Base-by-base conservation (phyloP, 108 stramenopile species). In the Cyclotella cryptica region DNA sequence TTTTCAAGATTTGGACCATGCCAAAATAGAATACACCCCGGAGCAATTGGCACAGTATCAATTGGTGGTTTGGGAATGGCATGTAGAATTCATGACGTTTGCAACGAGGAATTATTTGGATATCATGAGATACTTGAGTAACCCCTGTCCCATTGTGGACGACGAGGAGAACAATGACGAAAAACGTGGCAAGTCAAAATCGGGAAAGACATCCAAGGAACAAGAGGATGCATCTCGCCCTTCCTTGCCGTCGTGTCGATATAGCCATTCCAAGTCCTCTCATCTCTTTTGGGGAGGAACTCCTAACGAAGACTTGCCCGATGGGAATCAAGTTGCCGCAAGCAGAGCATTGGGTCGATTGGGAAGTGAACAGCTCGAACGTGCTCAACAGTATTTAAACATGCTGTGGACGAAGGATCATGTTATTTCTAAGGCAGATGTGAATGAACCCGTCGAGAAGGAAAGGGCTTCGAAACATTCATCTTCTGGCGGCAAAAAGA, bases 1-100 rank as follows among this genome's bases (percentile, higher is more conserved):
- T 24, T 84, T 72, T 72, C 84, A 84, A 62, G 84, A 84, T 77
- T 61, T 84, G 4, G 65, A 80, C 24, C 79, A 81, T 60, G 84
- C 84, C 22, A 63, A 77, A 11, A 59, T 84, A 24, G 66, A 49
- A 58, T 66, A 77, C 53, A 54, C 69, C 7, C 54, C 45, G 29
- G 65, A 71, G 10, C 58, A 47, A 15, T 28, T 84, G 26, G 46
- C 22, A 4, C 18, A 46, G 22, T 77, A 84, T 54, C 79, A 68
- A 66, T 53, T 21, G 0, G 52, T 51, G 39, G 76, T 84, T 2
- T 84, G 75, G 84, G 26, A 84, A 21, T 84, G 84, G 84, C 59
- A 77, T 14, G 75, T 77, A 0, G 75, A 66, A 14, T 84, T 84
- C 39, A 53, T 77, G 65, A 45, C 60, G 3, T 84, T 77, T 60